Conservation (phyloP, 331 rosid genomes). For the Rhamnella rubrinervis region DNA sequence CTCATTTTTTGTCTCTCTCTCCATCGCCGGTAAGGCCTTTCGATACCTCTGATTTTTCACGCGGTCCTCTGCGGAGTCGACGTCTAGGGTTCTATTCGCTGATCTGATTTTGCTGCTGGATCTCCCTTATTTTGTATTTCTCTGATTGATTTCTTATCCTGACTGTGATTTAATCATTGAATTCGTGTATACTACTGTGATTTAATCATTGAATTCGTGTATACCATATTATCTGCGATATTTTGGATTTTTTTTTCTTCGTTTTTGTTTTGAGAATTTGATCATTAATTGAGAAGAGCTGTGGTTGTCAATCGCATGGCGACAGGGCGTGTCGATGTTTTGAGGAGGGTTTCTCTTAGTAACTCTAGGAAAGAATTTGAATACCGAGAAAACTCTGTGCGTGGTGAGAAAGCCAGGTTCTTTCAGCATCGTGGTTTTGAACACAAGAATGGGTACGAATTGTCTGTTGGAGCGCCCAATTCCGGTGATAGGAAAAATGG, state of each 20-base stretch:
- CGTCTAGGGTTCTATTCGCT: constrained; percentile 50
- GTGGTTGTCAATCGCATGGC: constrained; percentile 74
- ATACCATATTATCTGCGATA: constrained; percentile 5
- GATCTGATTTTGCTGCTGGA: constrained; percentile 24
- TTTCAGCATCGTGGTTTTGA: constrained; percentile 10
- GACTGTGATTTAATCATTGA: not conserved
- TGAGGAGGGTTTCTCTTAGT: constrained; percentile 44
- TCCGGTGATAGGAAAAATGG: constrained; percentile 15
- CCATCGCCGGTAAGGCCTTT: constrained; percentile 68
- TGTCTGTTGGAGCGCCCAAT: constrained; percentile 8
- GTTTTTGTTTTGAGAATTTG: constrained; percentile 27
- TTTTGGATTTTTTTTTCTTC: constrained; percentile 5
- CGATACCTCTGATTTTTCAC: constrained; percentile 50
- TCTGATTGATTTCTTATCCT: constrained; percentile 2
- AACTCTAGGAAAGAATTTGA: constrained; percentile 35
- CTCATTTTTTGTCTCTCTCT: not conserved
- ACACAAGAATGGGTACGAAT: not conserved
- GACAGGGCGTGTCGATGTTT: constrained; percentile 61
- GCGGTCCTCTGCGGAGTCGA: constrained; percentile 28
- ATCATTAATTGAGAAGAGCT: constrained; percentile 50
- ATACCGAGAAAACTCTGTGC: constrained; percentile 25
- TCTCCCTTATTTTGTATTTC: constrained; percentile 17
- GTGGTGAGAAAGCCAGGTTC: constrained; percentile 9
- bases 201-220: constrained; percentile 4
- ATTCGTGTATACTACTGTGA: not conserved